Percentiles rank a stretch among this genome's conserved stretches.
Evolutionary conservation across 305 asterid genomes (phyloP).

Genomic region (Ajuga reptans): DNA sequence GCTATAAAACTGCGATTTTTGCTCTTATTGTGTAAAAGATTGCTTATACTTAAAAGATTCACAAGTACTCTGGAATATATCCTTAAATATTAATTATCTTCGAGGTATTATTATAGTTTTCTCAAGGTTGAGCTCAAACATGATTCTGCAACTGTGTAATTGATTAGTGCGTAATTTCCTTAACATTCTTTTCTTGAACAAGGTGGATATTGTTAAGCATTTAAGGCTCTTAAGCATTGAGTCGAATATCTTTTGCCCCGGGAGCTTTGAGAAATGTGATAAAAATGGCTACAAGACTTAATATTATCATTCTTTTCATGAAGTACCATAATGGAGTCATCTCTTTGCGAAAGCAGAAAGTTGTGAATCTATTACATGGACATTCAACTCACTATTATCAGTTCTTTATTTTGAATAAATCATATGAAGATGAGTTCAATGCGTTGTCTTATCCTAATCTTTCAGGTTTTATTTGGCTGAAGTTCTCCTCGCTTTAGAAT

Average conservation of each 20-base stretch:
- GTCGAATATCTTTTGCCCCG: too few relatives aligned
- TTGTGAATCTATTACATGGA: not conserved
- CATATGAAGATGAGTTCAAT: not conserved
- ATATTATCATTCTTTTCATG: too few relatives aligned
- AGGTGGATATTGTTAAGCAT: too few relatives aligned
- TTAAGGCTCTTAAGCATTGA: too few relatives aligned
- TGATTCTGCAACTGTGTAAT: not conserved
- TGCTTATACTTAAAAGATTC: not conserved
- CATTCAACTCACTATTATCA: not conserved
- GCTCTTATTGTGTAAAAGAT: not conserved
- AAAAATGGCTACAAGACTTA: too few relatives aligned
- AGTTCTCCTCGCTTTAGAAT: slow-evolving; percentile 54
- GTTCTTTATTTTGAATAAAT: not conserved
- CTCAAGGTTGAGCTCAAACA: not conserved
- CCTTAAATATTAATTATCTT: not conserved
- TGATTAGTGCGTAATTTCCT: not conserved
- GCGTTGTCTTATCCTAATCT: not conserved
- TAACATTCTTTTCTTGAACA: not conserved
- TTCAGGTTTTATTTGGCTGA: slow-evolving; percentile 58
- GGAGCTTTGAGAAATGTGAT: too few relatives aligned
- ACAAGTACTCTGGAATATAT: not conserved
- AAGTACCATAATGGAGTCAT: not conserved
- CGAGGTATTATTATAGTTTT: not conserved
- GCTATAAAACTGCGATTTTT: not conserved
- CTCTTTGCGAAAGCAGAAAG: not conserved